Evolutionary conservation across 768 basidiomycete genomes (phyloP).

Genomic region (Amanita exitialis): DNA sequence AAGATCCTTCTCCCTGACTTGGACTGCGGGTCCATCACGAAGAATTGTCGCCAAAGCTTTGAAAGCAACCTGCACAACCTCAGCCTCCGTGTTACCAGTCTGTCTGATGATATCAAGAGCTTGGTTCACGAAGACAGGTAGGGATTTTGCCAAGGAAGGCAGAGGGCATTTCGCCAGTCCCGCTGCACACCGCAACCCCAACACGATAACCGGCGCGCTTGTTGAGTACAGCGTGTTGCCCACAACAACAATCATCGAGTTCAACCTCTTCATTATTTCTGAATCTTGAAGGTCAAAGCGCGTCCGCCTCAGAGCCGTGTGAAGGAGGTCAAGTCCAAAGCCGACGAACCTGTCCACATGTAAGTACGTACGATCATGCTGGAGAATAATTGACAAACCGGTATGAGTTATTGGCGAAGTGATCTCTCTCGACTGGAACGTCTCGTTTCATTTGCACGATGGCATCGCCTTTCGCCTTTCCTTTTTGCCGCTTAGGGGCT

Average conservation of each 20-base stretch:
- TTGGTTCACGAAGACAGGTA: slow-evolving; percentile 78
- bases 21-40: slow-evolving; percentile 77
- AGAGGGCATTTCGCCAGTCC: slow-evolving; percentile 80
- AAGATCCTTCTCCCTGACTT: slow-evolving; percentile 85
- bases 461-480: slow-evolving; percentile 38
- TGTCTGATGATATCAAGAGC: slow-evolving; percentile 76
- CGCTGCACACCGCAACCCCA: slow-evolving; percentile 72
- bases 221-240: slow-evolving; percentile 90
- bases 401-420: slow-evolving; percentile 82
- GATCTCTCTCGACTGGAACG: slow-evolving; percentile 40
- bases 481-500: slow-evolving; percentile 26
- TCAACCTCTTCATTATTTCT: slow-evolving; percentile 70
- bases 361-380: background rate
- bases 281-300: slow-evolving; percentile 78
- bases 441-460: slow-evolving; percentile 77
- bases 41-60: slow-evolving; percentile 79
- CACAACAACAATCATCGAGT: slow-evolving; percentile 76
- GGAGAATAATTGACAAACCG: slow-evolving; percentile 36
- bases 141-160: slow-evolving; percentile 58
- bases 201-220: slow-evolving; percentile 60
- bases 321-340: slow-evolving; percentile 88
- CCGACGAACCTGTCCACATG: slow-evolving; percentile 57
- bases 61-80: slow-evolving; percentile 81
- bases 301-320: slow-evolving; percentile 76
- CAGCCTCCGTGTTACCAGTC: slow-evolving; percentile 80